Evolutionary conservation across 768 basidiomycete species (phyloP).

Genomic region (Daedaleopsis nitida): DNA sequence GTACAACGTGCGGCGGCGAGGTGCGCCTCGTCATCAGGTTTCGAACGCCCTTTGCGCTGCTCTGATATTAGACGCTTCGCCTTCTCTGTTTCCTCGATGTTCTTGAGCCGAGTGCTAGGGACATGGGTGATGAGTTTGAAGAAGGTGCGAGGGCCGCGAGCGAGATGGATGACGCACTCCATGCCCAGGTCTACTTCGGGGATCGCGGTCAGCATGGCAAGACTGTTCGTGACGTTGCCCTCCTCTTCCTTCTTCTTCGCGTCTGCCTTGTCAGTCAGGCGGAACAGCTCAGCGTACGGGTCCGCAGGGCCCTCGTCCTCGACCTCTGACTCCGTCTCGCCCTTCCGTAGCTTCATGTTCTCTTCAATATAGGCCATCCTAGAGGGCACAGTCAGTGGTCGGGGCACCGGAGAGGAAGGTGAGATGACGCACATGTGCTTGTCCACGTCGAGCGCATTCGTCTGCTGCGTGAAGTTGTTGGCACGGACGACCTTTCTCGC

Average conservation of each 20-base stretch:
- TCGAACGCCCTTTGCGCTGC: conserved; percentile 57
- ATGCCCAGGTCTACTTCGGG: conserved; percentile 98
- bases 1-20: conserved; percentile 86
- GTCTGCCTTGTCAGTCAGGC: conserved; percentile 64
- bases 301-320: conserved; percentile 51
- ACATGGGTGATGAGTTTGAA: background rate
- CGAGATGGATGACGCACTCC: conserved; percentile 87
- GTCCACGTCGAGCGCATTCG: conserved; percentile 93
- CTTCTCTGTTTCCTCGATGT: conserved; percentile 97
- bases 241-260: conserved; percentile 58
- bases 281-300: conserved; percentile 79
- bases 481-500: conserved; percentile 74
- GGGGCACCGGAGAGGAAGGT: background rate
- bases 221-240: conserved; percentile 89
- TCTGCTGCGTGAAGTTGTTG: conserved; percentile 98
- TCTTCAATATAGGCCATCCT: conserved; percentile 99
- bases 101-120: conserved; percentile 81
- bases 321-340: conserved; percentile 49
- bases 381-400: conserved; percentile 1
- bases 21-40: conserved; percentile 75
- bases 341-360: conserved; percentile 79
- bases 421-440: conserved; percentile 84
- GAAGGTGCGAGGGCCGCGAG: background rate
- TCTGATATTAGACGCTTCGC: conserved; percentile 88
- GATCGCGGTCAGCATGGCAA: conserved; percentile 97